These are phyloP conservation scores for Wallemia mellicola DNA, from an alignment of 1,284 basidiomycete genomes.

Conservation along the genomic window DNA sequence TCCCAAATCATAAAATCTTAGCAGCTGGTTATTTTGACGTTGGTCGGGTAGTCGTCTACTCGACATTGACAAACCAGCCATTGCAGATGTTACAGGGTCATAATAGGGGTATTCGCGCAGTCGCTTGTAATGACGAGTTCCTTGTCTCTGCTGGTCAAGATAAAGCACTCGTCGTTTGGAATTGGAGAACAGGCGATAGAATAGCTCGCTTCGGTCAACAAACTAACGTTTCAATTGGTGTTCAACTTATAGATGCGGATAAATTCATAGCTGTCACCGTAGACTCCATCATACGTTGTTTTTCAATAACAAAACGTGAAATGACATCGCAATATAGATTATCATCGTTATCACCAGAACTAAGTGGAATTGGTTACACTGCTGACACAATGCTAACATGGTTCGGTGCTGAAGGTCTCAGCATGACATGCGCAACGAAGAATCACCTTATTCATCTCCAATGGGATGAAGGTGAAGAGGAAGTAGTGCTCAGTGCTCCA, in stretches of 20 bases:
- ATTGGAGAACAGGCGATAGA: slow-evolving; percentile 12
- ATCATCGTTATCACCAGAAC: slow-evolving; percentile 22
- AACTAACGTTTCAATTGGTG: slow-evolving; percentile 66
- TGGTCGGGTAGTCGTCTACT: slow-evolving; percentile 37
- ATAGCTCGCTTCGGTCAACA: slow-evolving; percentile 73
- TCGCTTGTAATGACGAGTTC: slow-evolving; percentile 52
- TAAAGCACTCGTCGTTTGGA: slow-evolving; percentile 69
- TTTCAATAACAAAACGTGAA: slow-evolving; percentile 57
- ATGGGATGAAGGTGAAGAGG: slow-evolving; percentile 40
- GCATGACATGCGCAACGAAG: slow-evolving; percentile 69
- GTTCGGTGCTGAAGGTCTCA: slow-evolving; percentile 38
- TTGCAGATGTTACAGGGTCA: slow-evolving; percentile 50
- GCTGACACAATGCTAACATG: slow-evolving; percentile 33
- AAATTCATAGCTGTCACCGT: slow-evolving; percentile 64
- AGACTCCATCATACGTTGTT: slow-evolving; percentile 65
- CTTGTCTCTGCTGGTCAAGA: slow-evolving; percentile 65
- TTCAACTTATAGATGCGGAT: slow-evolving; percentile 36
- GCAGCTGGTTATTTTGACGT: slow-evolving; percentile 78
- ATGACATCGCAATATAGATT: slow-evolving; percentile 77
- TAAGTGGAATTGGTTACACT: slow-evolving; percentile 35
- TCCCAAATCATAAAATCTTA: slow-evolving; percentile 56
- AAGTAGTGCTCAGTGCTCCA: neutral
- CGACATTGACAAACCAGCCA: slow-evolving; percentile 42
- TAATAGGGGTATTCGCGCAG: slow-evolving; percentile 33
- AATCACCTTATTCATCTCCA: slow-evolving; percentile 57